phyloP scores from a whole-genome alignment of 495 filamentous ascomycete species.

The Penicillium odoratum region DNA sequence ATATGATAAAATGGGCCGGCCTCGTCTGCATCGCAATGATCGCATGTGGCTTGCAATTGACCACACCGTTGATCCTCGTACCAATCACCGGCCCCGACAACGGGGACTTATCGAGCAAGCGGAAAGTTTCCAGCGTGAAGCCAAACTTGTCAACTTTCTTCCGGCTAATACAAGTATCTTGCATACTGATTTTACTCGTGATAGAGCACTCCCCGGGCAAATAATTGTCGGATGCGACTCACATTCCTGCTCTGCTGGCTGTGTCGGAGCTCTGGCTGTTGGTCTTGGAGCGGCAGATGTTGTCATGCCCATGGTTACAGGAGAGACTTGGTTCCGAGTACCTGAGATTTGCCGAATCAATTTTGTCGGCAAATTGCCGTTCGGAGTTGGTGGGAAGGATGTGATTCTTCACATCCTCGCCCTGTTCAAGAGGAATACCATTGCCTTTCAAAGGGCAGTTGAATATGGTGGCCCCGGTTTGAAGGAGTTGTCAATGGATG shows the following conservation, averaged over 20 bases:
- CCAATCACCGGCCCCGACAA: conserved; percentile 33
- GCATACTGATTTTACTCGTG: conserved; percentile 49
- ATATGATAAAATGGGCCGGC: conserved; percentile 33
- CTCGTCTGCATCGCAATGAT: conserved; percentile 48
- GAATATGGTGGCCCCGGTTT: conserved; percentile 45
- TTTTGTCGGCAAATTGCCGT: conserved; percentile 32
- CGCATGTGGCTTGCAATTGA: conserved; percentile 50
- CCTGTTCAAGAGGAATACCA: conserved; percentile 46
- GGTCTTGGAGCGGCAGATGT: conserved; percentile 49
- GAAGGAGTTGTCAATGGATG: conserved; percentile 38
- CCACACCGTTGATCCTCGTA: conserved; percentile 46
- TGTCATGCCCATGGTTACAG: conserved; percentile 43
- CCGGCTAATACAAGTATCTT: conserved; percentile 45
- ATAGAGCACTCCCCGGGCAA: conserved; percentile 47
- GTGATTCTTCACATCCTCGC: conserved; percentile 46
- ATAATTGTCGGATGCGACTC: conserved; percentile 48
- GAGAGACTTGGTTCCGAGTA: conserved; percentile 49
- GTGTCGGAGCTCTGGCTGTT: conserved; percentile 40
- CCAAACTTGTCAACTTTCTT: conserved; percentile 49
- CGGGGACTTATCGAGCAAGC: conserved; percentile 34
- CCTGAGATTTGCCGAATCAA: conserved; percentile 42
- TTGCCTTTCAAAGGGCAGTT: conserved; percentile 45
- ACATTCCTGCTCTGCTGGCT: conserved; percentile 48
- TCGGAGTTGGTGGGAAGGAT: conserved; percentile 49
- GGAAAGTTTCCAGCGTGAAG: conserved; percentile 34